Conservation (phyloP, 2,329 filamentous ascomycete species). For the Periconia sp. region DNA sequence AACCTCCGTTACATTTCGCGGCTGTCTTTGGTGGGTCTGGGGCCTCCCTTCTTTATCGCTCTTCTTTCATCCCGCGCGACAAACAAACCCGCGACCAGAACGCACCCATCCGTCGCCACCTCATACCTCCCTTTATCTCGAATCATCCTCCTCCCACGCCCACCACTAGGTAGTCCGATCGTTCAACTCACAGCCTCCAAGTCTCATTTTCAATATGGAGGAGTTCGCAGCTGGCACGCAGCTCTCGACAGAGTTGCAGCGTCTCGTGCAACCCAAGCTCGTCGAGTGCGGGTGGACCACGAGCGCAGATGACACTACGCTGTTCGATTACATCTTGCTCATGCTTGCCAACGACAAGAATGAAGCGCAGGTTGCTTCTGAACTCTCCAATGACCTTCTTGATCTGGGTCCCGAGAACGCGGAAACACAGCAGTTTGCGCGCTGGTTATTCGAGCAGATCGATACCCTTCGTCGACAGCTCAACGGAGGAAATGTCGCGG, state of each 20-base stretch:
- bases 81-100: conserved; percentile 16
- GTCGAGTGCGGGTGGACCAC: conserved; percentile 91
- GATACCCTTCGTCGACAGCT: conserved; percentile 65
- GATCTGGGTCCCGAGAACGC: conserved; percentile 80
- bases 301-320: conserved; percentile 74
- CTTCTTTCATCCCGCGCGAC: conserved; percentile 14
- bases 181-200: background rate
- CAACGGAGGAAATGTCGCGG: conserved; percentile 47
- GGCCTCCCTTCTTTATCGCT: conserved; percentile 13
- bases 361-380: conserved; percentile 82
- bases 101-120: conserved; percentile 26
- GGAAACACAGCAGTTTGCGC: conserved; percentile 78
- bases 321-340: conserved; percentile 94
- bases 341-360: conserved; percentile 97
- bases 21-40: background rate
- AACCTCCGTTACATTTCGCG: conserved; percentile 4
- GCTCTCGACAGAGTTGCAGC: conserved; percentile 79
- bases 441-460: conserved; percentile 92
- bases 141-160: background rate
- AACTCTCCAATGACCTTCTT: conserved; percentile 86
- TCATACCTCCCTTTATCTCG: conserved; percentile 9
- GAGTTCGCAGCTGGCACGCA: conserved; percentile 77
- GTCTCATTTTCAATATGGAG: conserved; percentile 60
- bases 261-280: conserved; percentile 84
- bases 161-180: conserved; percentile 10